phyloP scores from a whole-genome alignment of 345 rosid genomes.

The Salix dunnii region DNA sequence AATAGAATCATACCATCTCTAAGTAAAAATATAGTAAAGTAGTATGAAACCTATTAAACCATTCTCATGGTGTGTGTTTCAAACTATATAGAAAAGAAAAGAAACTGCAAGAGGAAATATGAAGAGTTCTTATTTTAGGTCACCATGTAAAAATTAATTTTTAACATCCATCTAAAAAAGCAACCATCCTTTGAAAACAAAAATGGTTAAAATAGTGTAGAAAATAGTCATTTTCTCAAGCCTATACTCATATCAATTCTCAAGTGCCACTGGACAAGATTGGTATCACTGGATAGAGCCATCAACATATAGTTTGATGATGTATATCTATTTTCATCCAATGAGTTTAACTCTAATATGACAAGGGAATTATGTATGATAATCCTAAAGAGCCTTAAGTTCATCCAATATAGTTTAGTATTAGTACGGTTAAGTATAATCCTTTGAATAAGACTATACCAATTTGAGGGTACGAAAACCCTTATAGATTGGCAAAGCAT shows the following conservation, averaged over 20 bases:
- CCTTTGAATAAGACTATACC: neutral
- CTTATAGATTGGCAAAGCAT: too few species aligned
- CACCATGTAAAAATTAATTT: neutral
- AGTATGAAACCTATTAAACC: too few species aligned
- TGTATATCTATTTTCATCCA: neutral
- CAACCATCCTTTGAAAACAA: neutral
- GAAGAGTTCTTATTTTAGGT: neutral
- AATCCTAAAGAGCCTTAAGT: neutral
- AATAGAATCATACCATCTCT: too few species aligned
- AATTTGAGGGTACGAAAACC: neutral
- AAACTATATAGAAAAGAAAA: neutral
- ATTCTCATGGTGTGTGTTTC: neutral
- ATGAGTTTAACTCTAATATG: neutral
- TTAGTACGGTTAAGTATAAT: neutral
- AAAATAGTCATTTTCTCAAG: neutral
- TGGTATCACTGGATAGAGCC: neutral
- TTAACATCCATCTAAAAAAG: neutral
- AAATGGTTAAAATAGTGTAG: neutral
- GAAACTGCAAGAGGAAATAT: neutral
- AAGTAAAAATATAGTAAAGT: too few species aligned
- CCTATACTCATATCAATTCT: neutral
- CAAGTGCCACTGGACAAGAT: neutral
- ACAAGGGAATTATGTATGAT: neutral
- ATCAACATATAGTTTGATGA: neutral
- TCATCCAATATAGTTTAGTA: neutral